A percentile compares a stretch with the other conserved stretches of the same genome.
Evolutionary conservation across 805 yeast genomes (phyloP).

Genomic region (Tetrapisispora iriomotensis): DNA sequence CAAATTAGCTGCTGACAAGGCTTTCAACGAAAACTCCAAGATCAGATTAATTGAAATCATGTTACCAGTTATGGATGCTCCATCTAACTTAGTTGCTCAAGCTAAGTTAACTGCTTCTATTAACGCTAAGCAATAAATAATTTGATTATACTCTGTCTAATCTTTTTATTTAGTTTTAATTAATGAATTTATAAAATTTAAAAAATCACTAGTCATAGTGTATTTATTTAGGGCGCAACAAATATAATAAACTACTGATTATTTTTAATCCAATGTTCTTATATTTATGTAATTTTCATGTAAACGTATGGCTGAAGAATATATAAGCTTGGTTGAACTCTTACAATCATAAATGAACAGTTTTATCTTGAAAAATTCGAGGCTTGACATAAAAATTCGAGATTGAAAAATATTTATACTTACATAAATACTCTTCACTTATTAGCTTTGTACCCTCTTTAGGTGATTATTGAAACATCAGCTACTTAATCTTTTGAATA

Average conservation of each 20-base stretch:
- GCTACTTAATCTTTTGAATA: too few species aligned
- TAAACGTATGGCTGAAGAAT: too few species aligned
- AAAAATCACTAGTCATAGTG: slow-evolving; percentile 1
- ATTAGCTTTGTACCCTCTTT: background rate
- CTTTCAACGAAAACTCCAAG: slow-evolving; percentile 45
- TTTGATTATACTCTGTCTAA: slow-evolving; percentile 2
- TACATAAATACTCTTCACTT: background rate
- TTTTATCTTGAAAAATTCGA: too few species aligned
- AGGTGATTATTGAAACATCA: background rate
- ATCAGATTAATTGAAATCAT: slow-evolving; percentile 59
- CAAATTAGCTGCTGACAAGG: slow-evolving; percentile 36
- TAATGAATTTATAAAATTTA: slow-evolving; percentile 3
- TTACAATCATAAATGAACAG: background rate
- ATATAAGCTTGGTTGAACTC: too few species aligned
- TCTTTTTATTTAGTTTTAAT: slow-evolving; percentile 5
- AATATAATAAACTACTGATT: slow-evolving; percentile 3
- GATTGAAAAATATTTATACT: background rate
- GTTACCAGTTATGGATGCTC: slow-evolving; percentile 64
- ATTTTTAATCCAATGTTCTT: background rate
- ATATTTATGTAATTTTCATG: too few species aligned
- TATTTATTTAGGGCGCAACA: slow-evolving; percentile 5
- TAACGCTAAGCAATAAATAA: slow-evolving; percentile 31
- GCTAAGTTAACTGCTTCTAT: slow-evolving; percentile 50
- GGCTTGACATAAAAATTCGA: background rate
- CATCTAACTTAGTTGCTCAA: slow-evolving; percentile 53